phyloP scores from a whole-genome alignment of 371 early-diverging fungal species.

The Mucor lusitanicus region DNA sequence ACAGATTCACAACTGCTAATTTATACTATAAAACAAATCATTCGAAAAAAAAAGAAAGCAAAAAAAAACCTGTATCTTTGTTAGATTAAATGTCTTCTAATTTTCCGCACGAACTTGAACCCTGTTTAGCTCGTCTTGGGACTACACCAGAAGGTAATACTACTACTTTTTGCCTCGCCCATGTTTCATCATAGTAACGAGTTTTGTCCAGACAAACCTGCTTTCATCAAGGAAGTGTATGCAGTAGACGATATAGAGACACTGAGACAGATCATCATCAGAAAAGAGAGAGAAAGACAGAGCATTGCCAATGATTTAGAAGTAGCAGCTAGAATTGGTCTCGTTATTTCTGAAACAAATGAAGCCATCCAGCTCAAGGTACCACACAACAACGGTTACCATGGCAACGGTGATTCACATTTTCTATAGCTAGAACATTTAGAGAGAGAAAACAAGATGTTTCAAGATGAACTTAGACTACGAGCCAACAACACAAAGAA shows the following conservation, averaged over 20 bases:
- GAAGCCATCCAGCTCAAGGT: constrained; percentile 62
- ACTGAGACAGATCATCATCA: constrained; percentile 54
- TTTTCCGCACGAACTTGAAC: constrained; percentile 42
- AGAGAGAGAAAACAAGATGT: constrained; percentile 58
- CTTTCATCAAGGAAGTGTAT: constrained; percentile 46
- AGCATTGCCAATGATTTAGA: constrained; percentile 64
- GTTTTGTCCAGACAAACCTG: constrained; percentile 41
- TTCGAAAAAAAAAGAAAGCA: too few relatives aligned
- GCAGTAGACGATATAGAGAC: constrained; percentile 53
- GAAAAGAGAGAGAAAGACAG: constrained; percentile 68
- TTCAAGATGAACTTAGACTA: constrained; percentile 46
- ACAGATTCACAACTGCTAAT: not conserved
- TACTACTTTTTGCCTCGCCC: not conserved
- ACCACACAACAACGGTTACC: not conserved
- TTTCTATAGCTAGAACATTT: constrained; percentile 40
- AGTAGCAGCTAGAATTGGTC: constrained; percentile 66
- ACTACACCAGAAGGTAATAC: constrained; percentile 46
- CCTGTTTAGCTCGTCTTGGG: constrained; percentile 52
- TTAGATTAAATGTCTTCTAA: constrained; percentile 1
- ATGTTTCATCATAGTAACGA: not conserved
- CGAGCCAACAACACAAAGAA: constrained; percentile 14
- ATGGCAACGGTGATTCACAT: not conserved
- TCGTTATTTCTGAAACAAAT: constrained; percentile 65
- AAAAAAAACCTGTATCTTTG: not conserved
- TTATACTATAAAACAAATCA: not conserved